Evolutionary conservation across 1,284 basidiomycete genomes (phyloP).

Genomic region (Cutaneotrichosporon cyanovorans): DNA sequence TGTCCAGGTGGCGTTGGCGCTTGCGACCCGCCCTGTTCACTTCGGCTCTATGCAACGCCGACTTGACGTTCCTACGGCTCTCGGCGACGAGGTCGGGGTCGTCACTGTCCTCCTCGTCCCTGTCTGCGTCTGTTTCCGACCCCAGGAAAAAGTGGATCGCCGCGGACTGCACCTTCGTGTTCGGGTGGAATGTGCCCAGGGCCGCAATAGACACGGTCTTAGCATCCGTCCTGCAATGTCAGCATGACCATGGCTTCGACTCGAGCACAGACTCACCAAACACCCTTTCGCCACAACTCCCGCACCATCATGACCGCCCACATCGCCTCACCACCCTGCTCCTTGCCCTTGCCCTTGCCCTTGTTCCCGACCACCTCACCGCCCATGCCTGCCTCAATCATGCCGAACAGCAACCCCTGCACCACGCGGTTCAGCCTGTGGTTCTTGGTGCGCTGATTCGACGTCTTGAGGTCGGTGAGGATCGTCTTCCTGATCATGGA

Average conservation of each 20-base stretch:
- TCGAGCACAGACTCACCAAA: slow-evolving; percentile 62
- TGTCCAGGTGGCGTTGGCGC: slow-evolving; percentile 56
- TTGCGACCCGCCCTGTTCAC: slow-evolving; percentile 90
- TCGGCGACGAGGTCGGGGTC: slow-evolving; percentile 55
- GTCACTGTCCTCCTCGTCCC: slow-evolving; percentile 62
- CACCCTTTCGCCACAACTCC: slow-evolving; percentile 88
- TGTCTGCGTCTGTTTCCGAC: slow-evolving; percentile 61
- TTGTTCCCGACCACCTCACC: slow-evolving; percentile 72
- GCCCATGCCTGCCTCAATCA: slow-evolving; percentile 86
- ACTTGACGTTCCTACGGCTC: slow-evolving; percentile 56
- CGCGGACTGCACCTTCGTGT: slow-evolving; percentile 88
- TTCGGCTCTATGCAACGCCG: slow-evolving; percentile 70
- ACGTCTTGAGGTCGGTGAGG: slow-evolving; percentile 86
- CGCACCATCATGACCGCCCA: slow-evolving; percentile 95
- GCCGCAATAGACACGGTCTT: slow-evolving; percentile 92
- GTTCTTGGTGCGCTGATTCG: slow-evolving; percentile 82
- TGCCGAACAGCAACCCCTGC: slow-evolving; percentile 89
- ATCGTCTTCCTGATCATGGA: slow-evolving; percentile 89
- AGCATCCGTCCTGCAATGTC: slow-evolving; percentile 64
- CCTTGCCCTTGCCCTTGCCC: slow-evolving; percentile 48
- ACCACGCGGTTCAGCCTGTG: slow-evolving; percentile 95
- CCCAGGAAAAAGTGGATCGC: slow-evolving; percentile 97
- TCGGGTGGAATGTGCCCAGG: slow-evolving; percentile 87
- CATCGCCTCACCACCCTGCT: slow-evolving; percentile 76
- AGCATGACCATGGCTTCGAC: not conserved